Conservation (phyloP, 208 protist genomes). For the Jaenimonas drosophilae region DNA sequence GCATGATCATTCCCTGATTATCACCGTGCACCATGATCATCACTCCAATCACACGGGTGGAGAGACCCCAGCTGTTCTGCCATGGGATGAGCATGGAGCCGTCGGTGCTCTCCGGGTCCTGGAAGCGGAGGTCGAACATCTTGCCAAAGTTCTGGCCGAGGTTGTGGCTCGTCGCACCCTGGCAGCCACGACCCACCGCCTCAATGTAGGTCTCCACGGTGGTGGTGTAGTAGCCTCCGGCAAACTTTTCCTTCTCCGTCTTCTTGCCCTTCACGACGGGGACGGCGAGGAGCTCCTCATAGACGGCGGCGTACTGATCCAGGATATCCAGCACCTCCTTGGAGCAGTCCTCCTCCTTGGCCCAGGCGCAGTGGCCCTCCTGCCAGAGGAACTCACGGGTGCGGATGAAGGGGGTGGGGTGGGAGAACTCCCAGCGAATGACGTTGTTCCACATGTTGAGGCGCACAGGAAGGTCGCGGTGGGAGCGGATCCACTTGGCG, state of each 20-base stretch:
- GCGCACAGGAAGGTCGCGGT: conserved; percentile 97
- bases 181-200: conserved; percentile 94
- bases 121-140: conserved; percentile 97
- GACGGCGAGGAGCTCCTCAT: conserved; percentile 97
- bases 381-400: conserved; percentile 99
- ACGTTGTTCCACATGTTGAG: conserved; percentile 99
- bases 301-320: conserved; percentile 92
- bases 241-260: conserved; percentile 99
- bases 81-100: conserved; percentile 83
- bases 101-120: conserved; percentile 83
- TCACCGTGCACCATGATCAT: conserved; percentile 99
- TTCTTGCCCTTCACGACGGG: conserved; percentile 96
- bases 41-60: conserved; percentile 96
- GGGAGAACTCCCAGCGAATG: conserved; percentile 99
- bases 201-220: conserved; percentile 98
- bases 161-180: conserved; percentile 93
- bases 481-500: conserved; percentile 96
- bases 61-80: conserved; percentile 99
- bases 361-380: conserved; percentile 96
- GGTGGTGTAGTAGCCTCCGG: conserved; percentile 96
- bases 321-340: conserved; percentile 93
- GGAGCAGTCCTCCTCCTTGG: conserved; percentile 90
- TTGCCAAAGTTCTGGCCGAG: conserved; percentile 97
- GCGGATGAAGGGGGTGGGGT: conserved; percentile 98
- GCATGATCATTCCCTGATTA: conserved; percentile 97